These are phyloP conservation scores for Phytophthora fragariaefolia DNA, from an alignment of 352 stramenopile genomes.

Conservation along the genomic window DNA sequence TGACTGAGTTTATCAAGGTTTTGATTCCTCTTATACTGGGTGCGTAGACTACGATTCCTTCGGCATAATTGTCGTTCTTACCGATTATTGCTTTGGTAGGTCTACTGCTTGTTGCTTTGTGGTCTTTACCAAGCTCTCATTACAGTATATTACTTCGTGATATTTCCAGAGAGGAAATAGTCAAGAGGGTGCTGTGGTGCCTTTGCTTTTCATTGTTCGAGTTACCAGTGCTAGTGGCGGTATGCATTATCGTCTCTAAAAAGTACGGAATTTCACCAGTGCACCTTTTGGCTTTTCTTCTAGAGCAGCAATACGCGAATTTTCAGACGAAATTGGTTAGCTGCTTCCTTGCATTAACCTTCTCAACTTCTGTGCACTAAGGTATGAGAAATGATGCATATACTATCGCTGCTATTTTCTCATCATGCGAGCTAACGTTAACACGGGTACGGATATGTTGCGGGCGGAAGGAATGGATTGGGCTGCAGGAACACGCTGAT, in stretches of 20 bases:
- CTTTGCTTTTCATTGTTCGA: constrained; percentile 22
- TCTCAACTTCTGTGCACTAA: constrained; percentile 33
- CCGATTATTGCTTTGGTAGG: constrained; percentile 12
- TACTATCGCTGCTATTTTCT: background rate
- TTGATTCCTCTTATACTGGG: constrained; percentile 38
- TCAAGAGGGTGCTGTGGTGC: constrained; percentile 10
- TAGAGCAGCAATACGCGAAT: constrained; percentile 45
- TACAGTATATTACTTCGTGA: constrained; percentile 35
- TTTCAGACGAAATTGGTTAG: constrained; percentile 38
- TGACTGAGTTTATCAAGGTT: constrained; percentile 46
- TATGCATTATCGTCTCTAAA: constrained; percentile 22
- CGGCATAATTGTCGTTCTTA: constrained; percentile 7
- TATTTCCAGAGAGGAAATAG: constrained; percentile 8
- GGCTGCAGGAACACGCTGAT: background rate
- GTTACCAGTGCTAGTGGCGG: constrained; percentile 16
- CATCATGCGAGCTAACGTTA: background rate
- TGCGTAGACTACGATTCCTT: constrained; percentile 9
- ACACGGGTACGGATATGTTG: background rate
- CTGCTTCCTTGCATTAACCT: constrained; percentile 26
- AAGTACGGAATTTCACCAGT: constrained; percentile 40
- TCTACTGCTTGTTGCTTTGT: constrained; percentile 28
- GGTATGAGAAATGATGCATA: background rate
- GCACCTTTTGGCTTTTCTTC: constrained; percentile 43
- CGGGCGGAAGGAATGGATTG: constrained; percentile 5
- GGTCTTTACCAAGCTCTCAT: constrained; percentile 34